These are phyloP conservation scores for Mortierella sp. DNA, from an alignment of 371 early-diverging fungal genomes.

Conservation along the genomic window DNA sequence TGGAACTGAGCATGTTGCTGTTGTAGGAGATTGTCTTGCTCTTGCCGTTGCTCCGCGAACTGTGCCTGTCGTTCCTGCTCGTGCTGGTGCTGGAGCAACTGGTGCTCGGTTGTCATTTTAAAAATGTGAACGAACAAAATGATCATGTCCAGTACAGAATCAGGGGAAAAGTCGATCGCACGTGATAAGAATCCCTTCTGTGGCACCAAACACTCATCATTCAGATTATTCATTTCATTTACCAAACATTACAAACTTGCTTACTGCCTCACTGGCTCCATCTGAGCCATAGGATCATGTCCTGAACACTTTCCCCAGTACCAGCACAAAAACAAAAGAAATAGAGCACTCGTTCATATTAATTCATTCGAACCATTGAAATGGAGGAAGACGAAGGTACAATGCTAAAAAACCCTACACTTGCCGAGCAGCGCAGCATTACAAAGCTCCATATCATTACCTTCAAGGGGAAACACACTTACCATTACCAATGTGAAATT, in stretches of 20 bases:
- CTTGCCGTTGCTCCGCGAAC: conserved; percentile 26
- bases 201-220: background rate
- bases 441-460: background rate
- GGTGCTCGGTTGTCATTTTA: conserved; percentile 17
- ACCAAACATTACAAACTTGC: background rate
- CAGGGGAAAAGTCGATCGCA: background rate
- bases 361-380: background rate
- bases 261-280: background rate
- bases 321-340: background rate
- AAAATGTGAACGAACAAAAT: background rate
- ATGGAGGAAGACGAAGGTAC: conserved; percentile 30
- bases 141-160: too few species aligned
- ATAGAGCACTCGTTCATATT: too few species aligned
- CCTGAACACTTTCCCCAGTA: conserved; percentile 10
- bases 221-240: background rate
- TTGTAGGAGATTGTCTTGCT: conserved; percentile 6
- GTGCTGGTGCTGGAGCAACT: conserved; percentile 45
- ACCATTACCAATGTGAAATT: background rate
- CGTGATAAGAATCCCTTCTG: background rate
- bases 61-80: conserved; percentile 46
- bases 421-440: background rate
- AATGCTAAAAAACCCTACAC: background rate
- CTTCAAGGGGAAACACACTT: background rate
- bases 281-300: conserved; percentile 8
- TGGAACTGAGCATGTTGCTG: background rate